Conservation (phyloP, 176 grass and related monocot species). For the Olyra latifolia region DNA sequence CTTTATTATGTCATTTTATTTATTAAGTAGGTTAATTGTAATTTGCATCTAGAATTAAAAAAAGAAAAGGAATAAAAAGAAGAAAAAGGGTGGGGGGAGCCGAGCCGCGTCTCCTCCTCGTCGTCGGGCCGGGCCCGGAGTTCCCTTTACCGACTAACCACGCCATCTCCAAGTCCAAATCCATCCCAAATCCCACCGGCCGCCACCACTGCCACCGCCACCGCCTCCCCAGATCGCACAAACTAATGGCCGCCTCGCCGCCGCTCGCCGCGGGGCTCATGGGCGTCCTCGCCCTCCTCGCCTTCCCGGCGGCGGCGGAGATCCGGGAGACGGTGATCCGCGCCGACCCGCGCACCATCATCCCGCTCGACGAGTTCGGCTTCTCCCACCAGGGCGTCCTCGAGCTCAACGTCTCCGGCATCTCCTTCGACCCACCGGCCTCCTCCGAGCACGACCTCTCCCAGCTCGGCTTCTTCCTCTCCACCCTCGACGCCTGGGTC, state of each 20-base stretch:
- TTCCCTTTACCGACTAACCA: conserved; percentile 45
- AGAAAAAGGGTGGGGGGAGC: not conserved
- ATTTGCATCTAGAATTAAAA: not conserved
- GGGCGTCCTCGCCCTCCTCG: conserved; percentile 12
- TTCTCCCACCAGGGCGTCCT: conserved; percentile 76
- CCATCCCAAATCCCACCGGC: conserved; percentile 31
- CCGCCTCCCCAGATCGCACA: conserved; percentile 25
- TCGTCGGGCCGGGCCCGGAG: not conserved
- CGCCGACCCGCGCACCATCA: conserved; percentile 72
- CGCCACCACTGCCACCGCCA: not conserved
- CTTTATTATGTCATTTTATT: not conserved
- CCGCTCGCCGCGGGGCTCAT: conserved; percentile 27
- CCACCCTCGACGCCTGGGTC: conserved; percentile 86
- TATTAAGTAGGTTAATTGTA: not conserved
- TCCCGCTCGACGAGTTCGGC: conserved; percentile 94
- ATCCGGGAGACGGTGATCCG: conserved; percentile 71
- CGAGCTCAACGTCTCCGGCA: conserved; percentile 83
- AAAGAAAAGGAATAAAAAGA: no score
- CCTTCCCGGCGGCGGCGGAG: conserved; percentile 48
- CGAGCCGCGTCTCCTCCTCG: not conserved
- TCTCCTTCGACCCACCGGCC: conserved; percentile 58
- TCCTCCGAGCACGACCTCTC: conserved; percentile 64
- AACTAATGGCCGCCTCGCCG: conserved; percentile 32
- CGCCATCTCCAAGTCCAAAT: conserved; percentile 40
- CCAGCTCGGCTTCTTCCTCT: conserved; percentile 96